Evolutionary conservation across 2,329 filamentous ascomycete genomes (phyloP), one percentile per base, ranked within the genome.

Genomic region (Samsoniella hepiali): DNA sequence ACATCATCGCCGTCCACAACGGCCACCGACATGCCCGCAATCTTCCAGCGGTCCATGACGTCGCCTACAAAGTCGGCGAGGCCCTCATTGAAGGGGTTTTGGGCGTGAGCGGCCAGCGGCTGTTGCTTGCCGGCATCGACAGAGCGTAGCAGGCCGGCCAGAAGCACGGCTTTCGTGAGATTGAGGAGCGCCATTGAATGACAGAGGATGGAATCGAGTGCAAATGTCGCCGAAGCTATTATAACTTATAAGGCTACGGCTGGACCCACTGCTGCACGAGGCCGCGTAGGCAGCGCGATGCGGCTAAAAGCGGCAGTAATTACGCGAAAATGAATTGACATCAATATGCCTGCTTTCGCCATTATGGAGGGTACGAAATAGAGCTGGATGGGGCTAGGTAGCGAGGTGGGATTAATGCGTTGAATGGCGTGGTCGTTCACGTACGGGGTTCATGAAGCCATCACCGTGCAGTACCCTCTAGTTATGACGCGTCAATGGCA

Each of bases 1-100:
- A 53, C 54, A n/a, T 40, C n/a, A 11, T 63, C 45, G 22, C 61
- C 61, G 11, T 63, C 54, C 5, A 63, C 38, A 3, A 63, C 61
- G 15, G 61, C 55, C 15, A 63, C 38, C 2, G 55, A 58, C 34
- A 63, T 58, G 34, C 54, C 54, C 13, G 61, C 44, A 47, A 63
- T 27, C 22, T 63, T 56, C 61, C 61, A 63, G 1, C 47, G n/a
- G 15, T 58, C 31, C 45, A 58, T 56, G 44, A 53, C 38, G 7
- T 58, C 54, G 32, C 32, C 38, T 9, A 58, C 34, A 53, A 53
- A 53, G 5, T 36, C 29, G 27, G 27, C 54, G 3, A 63, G 15
- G 8, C 38, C 47, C 15, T 50, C 34, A 11, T 49, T 58, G 45
- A 63, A 63, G 10, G 61, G 61, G 45, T 36, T 53, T 13, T 11